Evolutionary conservation across 768 basidiomycete genomes (phyloP), one percentile per base, ranked within the genome.

Genomic region (Serendipita sp.): DNA sequence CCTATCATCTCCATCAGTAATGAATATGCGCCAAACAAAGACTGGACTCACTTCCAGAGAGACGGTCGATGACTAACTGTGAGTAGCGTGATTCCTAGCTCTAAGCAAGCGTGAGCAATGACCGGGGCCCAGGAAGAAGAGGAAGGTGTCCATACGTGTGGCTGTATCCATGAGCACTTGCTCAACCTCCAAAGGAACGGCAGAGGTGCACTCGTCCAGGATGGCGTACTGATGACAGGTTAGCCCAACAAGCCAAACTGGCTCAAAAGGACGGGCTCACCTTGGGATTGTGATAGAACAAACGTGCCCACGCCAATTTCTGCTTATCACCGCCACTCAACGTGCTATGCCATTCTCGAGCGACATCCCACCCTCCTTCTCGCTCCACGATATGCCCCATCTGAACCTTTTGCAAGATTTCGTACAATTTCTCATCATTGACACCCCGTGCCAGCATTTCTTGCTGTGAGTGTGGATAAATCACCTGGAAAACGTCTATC

Each of bases 31-130:
- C 31, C 22, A 7, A 28, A 13, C 58, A 62, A 20, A 61, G 7
- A 51, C 28, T 11, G 5, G 26, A 61, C 64, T 61, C 26, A 90
- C 71, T 86, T 86, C 91, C 93, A 98, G 65, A 97, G 72, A 30
- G 90, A 92, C 22, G 94, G 90, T 7, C 94, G 84, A 75, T 98
- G 94, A 41, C 92, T 95, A 33, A 98, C 94, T 0, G 93, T 97
- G 66, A 98, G 74, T 26, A 98, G 79, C 0, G 94, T 97, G 68
- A 97, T 97, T 1, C 87, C 88, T 28, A 96, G 77, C 60, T 79
- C 75, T 69, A 65, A 44, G 22, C 28, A 30, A 28, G 42, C 38
- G 67, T 67, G 42, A 44, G 14, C 28, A 22, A 53, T 38, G 26
- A 11, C 34, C 51, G 42, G 24, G 34, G 5, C 14, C 14, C 34